Percentiles rank a stretch among this genome's conserved stretches.
phyloP scores from a whole-genome alignment of 139 green algal genomes.

The Auxenochlorella pyrenoidosa region DNA sequence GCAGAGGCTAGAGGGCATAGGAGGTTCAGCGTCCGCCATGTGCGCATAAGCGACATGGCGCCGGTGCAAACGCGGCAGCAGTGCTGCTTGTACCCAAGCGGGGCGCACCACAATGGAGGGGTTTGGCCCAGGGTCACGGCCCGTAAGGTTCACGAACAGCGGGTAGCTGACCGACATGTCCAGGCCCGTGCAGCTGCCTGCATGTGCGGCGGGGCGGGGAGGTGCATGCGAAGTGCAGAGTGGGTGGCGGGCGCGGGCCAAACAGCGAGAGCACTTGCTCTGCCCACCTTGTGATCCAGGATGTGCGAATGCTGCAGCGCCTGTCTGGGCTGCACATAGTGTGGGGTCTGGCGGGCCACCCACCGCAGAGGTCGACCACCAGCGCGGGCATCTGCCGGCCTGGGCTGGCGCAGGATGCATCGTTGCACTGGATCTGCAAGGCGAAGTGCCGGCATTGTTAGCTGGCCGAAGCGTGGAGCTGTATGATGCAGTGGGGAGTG shows the following conservation, averaged over 20 bases:
- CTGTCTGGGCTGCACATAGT: no score
- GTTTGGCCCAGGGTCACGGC: slow-evolving; percentile 22
- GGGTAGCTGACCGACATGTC: slow-evolving; percentile 16
- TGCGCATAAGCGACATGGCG: no score
- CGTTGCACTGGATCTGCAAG: slow-evolving; percentile 35
- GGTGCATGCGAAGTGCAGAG: no score
- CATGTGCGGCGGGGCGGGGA: neutral
- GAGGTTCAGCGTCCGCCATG: no score
- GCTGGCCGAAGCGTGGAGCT: neutral
- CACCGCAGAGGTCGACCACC: slow-evolving; percentile 4
- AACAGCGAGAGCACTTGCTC: no score
- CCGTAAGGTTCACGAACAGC: slow-evolving; percentile 35
- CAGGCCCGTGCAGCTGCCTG: slow-evolving; percentile 30
- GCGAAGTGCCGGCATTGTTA: neutral
- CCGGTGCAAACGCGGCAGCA: no score
- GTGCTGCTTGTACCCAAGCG: no score
- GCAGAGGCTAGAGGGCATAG: no score
- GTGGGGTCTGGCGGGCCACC: neutral
- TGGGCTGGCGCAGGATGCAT: slow-evolving; percentile 23
- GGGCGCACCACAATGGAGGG: slow-evolving; percentile 25
- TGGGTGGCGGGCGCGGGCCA: no score
- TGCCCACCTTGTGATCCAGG: no score
- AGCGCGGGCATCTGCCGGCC: slow-evolving; percentile 29
- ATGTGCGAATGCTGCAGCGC: no score
- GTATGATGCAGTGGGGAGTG: no score